Conservation (phyloP, 345 rosid genomes). For the Populus davidiana region DNA sequence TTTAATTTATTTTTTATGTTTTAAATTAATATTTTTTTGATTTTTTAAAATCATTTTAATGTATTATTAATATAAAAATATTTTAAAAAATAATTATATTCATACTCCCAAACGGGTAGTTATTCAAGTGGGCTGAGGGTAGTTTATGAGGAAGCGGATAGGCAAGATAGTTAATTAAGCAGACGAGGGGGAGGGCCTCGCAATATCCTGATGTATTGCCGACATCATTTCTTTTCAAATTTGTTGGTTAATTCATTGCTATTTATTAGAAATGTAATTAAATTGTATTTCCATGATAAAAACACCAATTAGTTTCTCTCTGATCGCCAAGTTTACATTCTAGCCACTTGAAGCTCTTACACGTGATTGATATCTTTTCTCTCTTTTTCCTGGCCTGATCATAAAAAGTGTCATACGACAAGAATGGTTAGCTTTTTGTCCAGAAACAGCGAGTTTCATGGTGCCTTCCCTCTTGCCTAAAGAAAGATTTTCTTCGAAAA, state of each 20-base stretch:
- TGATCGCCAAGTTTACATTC: background rate
- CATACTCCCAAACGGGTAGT: background rate
- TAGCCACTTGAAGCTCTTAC: background rate
- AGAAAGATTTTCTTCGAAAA: constrained; percentile 18
- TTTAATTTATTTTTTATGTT: too few relatives aligned
- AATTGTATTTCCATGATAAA: background rate
- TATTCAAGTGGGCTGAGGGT: background rate
- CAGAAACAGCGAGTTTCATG: constrained; percentile 15
- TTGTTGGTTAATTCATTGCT: background rate
- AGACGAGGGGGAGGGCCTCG: background rate
- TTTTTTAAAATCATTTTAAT: too few relatives aligned
- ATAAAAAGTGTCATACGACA: constrained; percentile 11
- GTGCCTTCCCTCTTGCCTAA: constrained; percentile 15
- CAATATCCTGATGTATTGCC: background rate
- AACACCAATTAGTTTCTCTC: background rate
- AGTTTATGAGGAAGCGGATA: background rate
- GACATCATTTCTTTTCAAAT: background rate
- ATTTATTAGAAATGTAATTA: background rate
- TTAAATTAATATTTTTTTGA: too few relatives aligned
- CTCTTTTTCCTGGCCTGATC: constrained; percentile 5
- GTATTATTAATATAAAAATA: too few relatives aligned
- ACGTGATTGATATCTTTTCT: constrained; percentile 11
- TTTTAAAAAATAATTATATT: too few relatives aligned
- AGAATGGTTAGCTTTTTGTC: constrained; percentile 18
- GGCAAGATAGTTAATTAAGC: background rate